Base-by-base conservation (phyloP, 202 grass and related monocot species). In the Cymbopogon flexuosus region DNA sequence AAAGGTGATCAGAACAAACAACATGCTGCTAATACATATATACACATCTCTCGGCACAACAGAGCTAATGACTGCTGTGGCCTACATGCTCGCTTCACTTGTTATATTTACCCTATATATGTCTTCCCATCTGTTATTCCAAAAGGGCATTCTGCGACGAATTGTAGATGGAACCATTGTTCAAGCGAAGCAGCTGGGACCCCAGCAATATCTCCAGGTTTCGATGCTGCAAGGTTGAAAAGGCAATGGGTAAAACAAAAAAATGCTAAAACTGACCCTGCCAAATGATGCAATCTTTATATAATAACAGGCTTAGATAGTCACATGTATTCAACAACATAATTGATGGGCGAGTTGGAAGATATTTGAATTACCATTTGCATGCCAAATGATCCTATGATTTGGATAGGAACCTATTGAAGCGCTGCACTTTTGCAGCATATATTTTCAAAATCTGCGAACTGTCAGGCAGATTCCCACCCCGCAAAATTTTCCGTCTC, bases 391-490 rank as follows among this genome's bases (percentile, higher is more conserved):
- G 73, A 65, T 27, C 68, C 68, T 92, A 89, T 47, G 81, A 59
- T 62, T 83, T 87, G 65, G 87, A 83, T 63, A 94, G 58, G 39
- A 91, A 94, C 46, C 51, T 77, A 85, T 87, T 82, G 80, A 94
- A 94, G 31, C 74, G 84, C 84, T 91, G 86, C 73, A 72, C 39
- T 91, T 89, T 89, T 15, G 70, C 64, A 80, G 51, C 41, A 72
- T 80, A 42, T 63, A 69, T 68, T 85, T 89, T 82, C 8, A 33
- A 71, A 61, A 43, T 19, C 7, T 65, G 73, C 5, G 12, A 24
- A 63, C 78, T 83, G 68, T 87, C 70, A 15, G 76, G 21, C 40
- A 84, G 60, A 15, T 23, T 69, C 63, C 30, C 71, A 68, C 30
- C 7, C n/a, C 24, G 64, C 61, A 66, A 27, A 39, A 81, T 7